phyloP scores from a whole-genome alignment of 2,329 filamentous ascomycete genomes.

The Ascochyta clinopodiicola region DNA sequence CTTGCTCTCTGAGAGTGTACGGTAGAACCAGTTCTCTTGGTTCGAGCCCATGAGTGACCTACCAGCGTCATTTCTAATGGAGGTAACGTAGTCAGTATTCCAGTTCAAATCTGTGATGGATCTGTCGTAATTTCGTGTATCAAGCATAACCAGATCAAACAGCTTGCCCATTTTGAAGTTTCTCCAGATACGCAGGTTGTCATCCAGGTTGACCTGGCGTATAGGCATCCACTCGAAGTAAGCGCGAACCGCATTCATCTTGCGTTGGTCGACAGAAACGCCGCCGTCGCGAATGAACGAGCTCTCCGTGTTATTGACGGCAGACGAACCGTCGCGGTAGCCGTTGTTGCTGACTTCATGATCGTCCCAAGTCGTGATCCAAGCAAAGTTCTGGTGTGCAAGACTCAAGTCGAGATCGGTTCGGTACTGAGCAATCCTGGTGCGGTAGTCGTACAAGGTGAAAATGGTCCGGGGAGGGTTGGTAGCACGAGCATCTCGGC shows the following conservation, averaged over 20 bases:
- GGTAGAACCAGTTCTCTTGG: conserved; percentile 69
- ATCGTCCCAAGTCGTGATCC: conserved; percentile 57
- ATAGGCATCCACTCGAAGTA: conserved; percentile 56
- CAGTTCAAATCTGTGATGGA: conserved; percentile 42
- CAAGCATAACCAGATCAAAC: conserved; percentile 51
- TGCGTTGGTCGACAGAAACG: conserved; percentile 52
- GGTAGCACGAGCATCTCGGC: conserved; percentile 13
- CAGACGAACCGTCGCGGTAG: conserved; percentile 49
- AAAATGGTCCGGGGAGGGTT: conserved; percentile 34
- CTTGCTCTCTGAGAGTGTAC: conserved; percentile 54
- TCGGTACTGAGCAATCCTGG: conserved; percentile 49
- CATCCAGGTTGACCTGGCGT: conserved; percentile 53
- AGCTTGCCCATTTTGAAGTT: conserved; percentile 49
- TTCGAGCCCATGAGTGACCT: conserved; percentile 71
- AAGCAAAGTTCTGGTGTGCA: conserved; percentile 50
- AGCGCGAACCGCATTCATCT: conserved; percentile 56
- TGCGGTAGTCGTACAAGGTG: conserved; percentile 55
- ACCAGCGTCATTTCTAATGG: conserved; percentile 68
- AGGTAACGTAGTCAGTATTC: conserved; percentile 65
- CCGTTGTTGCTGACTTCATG: conserved; percentile 52
- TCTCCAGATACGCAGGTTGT: conserved; percentile 50
- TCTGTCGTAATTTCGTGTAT: conserved; percentile 49
- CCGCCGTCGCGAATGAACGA: conserved; percentile 50
- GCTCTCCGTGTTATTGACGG: conserved; percentile 53
- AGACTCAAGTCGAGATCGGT: conserved; percentile 50